Conservation (phyloP, 2,329 filamentous ascomycete species). For the Metarhizium brunneum region DNA sequence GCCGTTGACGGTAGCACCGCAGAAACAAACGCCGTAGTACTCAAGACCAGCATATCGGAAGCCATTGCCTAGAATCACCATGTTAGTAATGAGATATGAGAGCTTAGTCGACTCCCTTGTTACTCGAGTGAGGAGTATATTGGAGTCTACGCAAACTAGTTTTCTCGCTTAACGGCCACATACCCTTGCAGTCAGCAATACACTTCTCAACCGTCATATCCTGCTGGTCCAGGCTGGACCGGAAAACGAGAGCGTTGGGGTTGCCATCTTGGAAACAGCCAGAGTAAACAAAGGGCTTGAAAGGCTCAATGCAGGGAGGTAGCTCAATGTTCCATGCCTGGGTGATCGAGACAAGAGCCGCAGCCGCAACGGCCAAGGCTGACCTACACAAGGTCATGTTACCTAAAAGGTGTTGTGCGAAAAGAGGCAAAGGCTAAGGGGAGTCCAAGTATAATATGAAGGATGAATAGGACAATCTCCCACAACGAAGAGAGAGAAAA, state of each 20-base stretch:
- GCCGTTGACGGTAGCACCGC: constrained; percentile 40
- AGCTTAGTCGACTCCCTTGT: neutral
- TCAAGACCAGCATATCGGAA: constrained; percentile 42
- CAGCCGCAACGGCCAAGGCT: constrained; percentile 25
- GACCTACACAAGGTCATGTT: constrained; percentile 8
- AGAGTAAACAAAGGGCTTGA: constrained; percentile 37
- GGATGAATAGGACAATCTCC: neutral
- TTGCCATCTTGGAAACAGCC: constrained; percentile 36
- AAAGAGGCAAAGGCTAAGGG: neutral
- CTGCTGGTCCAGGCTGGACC: constrained; percentile 25
- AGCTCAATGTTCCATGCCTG: constrained; percentile 34
- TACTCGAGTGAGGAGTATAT: neutral
- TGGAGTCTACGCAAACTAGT: neutral
- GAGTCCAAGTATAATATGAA: neutral
- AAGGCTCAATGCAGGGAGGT: constrained; percentile 33
- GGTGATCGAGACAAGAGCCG: constrained; percentile 25
- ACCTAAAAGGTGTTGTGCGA: constrained; percentile 1
- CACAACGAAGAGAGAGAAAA: neutral
- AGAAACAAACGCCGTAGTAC: constrained; percentile 45
- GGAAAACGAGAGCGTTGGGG: constrained; percentile 29
- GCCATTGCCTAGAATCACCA: constrained; percentile 27
- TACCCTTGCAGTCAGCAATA: constrained; percentile 39
- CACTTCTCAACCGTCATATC: constrained; percentile 40
- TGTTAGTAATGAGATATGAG: neutral
- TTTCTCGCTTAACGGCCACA: constrained; percentile 3